Evolutionary conservation across 1,284 basidiomycete genomes (phyloP), one percentile per base, ranked within the genome.

Genomic region (Moesziomyces globuligerus): DNA sequence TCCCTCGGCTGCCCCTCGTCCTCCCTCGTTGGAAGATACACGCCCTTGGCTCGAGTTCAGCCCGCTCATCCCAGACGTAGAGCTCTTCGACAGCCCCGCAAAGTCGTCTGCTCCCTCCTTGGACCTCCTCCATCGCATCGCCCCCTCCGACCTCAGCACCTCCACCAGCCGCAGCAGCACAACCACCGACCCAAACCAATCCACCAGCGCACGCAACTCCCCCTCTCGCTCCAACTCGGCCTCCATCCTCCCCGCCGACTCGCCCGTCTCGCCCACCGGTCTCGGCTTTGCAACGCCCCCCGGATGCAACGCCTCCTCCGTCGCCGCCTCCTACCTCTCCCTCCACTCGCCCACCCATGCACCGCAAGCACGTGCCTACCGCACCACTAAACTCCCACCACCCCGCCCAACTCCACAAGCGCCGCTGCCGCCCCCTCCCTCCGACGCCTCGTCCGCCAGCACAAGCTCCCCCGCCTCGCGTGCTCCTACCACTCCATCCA

Each of bases 41-140:
- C 66, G 66, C 21, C 59, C 66, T 15, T 69, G 59, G 59, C 66
- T 69, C 29, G 66, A 69, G 48, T 69, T 69, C 41, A 69, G 66
- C 44, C 60, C 66, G 3, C 44, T 69, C 9, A 18, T 69, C 24
- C 59, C 66, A 15, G 66, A 64, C 24, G 15, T 38, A 9, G 66
- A 69, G 28, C 46, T 64, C 23, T 43, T 59, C 15, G 66, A 59
- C n/a, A 50, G 44, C 25, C 56, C 62, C 7, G 40, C 13, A 13
- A 43, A 50, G 23, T 37, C 23, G 8, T 28, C 46, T 10, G 34
- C 51, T 4, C 41, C 50, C 4, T 41, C 20, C 43, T 57, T 57
- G n/a, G 37, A 52, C 0, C 39, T 46, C 32, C 41, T 57, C 23
- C 52, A 51, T n/a, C 43, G 42, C 24, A 32, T 44, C 15, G 38